phyloP scores from a whole-genome alignment of 305 asterid species.

The Fraxinus ornus region DNA sequence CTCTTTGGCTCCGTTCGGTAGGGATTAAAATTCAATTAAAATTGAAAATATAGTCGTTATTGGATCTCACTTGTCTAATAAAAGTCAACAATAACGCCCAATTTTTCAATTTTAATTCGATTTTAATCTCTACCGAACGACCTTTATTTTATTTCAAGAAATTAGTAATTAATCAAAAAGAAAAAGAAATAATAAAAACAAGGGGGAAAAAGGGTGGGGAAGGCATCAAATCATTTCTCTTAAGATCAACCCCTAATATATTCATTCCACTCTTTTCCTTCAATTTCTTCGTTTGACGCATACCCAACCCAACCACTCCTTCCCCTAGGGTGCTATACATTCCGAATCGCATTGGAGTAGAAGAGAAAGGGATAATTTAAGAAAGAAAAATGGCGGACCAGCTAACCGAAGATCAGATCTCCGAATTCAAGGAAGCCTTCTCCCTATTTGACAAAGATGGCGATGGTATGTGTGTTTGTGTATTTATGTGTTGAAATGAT shows the following conservation, averaged over 20 bases:
- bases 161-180: background rate
- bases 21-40: no score
- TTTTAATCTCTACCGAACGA: no score
- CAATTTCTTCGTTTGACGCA: background rate
- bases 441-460: conserved; percentile 38
- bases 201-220: background rate
- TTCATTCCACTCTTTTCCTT: background rate
- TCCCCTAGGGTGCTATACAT: background rate
- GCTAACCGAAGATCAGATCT: conserved; percentile 41
- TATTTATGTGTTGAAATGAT: conserved; percentile 1
- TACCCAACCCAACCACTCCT: background rate
- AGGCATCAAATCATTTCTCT: background rate
- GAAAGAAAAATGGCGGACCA: conserved; percentile 33
- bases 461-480: conserved; percentile 20
- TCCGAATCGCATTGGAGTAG: background rate
- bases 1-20: no score
- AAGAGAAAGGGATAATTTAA: background rate
- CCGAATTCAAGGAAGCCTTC: conserved; percentile 40
- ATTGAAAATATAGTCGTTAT: no score
- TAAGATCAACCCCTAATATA: background rate
- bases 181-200: background rate
- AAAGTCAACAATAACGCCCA: no score
- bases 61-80: no score
- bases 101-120: no score
- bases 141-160: background rate